phyloP scores from a whole-genome alignment of 2,329 filamentous ascomycete genomes.

The Fusarium liriodendri region DNA sequence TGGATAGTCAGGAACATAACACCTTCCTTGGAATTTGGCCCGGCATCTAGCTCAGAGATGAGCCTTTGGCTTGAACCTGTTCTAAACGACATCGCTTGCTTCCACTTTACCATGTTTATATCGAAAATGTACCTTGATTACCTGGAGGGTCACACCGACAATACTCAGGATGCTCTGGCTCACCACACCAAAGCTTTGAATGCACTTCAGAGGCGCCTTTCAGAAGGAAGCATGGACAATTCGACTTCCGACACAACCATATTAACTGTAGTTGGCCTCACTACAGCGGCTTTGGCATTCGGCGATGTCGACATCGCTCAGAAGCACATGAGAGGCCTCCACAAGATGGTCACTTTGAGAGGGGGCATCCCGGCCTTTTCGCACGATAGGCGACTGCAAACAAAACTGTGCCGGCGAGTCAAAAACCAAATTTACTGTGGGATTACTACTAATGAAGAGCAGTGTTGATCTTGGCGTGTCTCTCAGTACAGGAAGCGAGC shows the following conservation, averaged over 20 bases:
- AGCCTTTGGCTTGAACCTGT: background rate
- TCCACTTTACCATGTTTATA: background rate
- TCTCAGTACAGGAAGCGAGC: background rate
- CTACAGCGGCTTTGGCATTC: background rate
- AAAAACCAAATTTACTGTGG: accelerated
- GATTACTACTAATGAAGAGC: background rate
- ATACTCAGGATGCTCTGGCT: background rate
- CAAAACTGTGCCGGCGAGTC: background rate
- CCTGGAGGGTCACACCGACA: background rate
- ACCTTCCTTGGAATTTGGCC: background rate
- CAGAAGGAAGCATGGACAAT: background rate
- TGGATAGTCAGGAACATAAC: background rate
- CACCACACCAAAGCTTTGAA: background rate
- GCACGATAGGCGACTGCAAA: background rate
- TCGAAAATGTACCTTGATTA: background rate
- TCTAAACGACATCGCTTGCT: background rate
- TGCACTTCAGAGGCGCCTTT: background rate
- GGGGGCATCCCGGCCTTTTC: background rate
- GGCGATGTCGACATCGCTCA: background rate
- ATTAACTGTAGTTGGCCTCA: background rate
- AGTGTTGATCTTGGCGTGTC: background rate
- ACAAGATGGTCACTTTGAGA: background rate
- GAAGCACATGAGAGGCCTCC: background rate
- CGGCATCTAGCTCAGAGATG: background rate
- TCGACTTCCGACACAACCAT: background rate